A percentile compares a stretch with the other conserved stretches of the same genome.
phyloP scores from a whole-genome alignment of 192 early-diverging fungal species.

The Endogone sp. region DNA sequence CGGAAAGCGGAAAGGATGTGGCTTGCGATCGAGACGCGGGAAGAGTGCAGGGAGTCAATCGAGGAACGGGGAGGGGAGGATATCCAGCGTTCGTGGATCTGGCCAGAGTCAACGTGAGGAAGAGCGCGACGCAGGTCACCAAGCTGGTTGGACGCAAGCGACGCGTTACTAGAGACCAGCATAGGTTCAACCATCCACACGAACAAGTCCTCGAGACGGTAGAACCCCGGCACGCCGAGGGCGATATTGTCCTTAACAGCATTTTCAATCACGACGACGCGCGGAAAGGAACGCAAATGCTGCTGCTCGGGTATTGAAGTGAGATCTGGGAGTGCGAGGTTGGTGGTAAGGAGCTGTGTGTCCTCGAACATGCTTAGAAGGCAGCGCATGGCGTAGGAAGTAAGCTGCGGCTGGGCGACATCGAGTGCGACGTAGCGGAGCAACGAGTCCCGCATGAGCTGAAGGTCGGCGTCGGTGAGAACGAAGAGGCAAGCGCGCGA shows the following conservation, averaged over 20 bases:
- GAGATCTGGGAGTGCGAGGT: neutral
- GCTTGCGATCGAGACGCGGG: neutral
- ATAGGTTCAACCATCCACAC: conserved; percentile 3
- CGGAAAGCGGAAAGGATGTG: neutral
- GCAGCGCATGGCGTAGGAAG: conserved; percentile 4
- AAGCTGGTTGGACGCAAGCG: neutral
- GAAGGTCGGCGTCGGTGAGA: conserved; percentile 8
- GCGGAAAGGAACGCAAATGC: conserved; percentile 7
- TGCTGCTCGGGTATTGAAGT: neutral
- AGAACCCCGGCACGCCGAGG: conserved; percentile 18
- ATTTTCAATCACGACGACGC: conserved; percentile 14
- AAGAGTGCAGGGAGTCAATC: neutral
- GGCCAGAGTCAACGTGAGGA: neutral
- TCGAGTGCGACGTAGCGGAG: conserved; percentile 7
- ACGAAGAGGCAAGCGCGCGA: conserved; percentile 14
- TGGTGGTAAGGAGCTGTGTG: conserved; percentile 1
- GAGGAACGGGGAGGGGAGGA: too few relatives aligned
- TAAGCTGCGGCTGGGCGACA: neutral
- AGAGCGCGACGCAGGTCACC: neutral
- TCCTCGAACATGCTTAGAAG: conserved; percentile 17
- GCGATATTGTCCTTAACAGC: conserved; percentile 19
- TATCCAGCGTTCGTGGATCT: neutral
- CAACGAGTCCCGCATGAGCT: conserved; percentile 7
- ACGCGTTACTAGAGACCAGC: neutral
- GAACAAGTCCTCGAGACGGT: conserved; percentile 13